phyloP scores from a whole-genome alignment of 495 filamentous ascomycete species.

The Physcia stellaris region DNA sequence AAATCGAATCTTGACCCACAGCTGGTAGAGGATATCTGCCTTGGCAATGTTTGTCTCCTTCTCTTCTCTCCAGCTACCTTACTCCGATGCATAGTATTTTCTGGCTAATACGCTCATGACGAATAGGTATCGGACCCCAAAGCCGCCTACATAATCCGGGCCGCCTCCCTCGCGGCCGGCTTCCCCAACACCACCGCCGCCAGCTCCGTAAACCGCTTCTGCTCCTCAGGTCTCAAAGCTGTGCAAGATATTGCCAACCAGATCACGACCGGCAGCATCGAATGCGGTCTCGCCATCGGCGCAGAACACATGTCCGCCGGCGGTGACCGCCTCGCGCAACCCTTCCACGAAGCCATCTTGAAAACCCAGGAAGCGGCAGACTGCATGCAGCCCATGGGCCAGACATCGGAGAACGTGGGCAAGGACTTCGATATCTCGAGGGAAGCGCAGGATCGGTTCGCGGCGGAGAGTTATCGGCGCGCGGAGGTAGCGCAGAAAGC shows the following conservation, averaged over 20 bases:
- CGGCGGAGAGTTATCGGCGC: constrained; percentile 71
- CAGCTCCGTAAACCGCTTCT: constrained; percentile 85
- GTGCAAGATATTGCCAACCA: constrained; percentile 88
- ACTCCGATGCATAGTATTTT: too few species aligned
- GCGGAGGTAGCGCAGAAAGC: constrained; percentile 87
- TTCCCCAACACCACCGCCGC: constrained; percentile 81
- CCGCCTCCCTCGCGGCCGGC: constrained; percentile 78
- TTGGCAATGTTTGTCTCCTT: constrained; percentile 62
- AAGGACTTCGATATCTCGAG: constrained; percentile 76
- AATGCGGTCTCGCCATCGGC: constrained; percentile 75
- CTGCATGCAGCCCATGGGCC: constrained; percentile 92
- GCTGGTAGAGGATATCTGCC: constrained; percentile 79
- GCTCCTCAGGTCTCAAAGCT: constrained; percentile 89
- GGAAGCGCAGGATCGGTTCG: constrained; percentile 69
- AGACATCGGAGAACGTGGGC: constrained; percentile 94
- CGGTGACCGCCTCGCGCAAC: constrained; percentile 49
- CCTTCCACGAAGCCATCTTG: constrained; percentile 69
- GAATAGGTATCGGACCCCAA: constrained; percentile 68
- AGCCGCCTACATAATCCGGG: constrained; percentile 79
- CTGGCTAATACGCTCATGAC: constrained; percentile 10
- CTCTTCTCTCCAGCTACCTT: too few species aligned
- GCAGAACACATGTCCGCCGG: constrained; percentile 74
- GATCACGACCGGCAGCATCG: constrained; percentile 68
- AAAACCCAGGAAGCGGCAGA: constrained; percentile 65
- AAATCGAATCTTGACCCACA: constrained; percentile 68